Conservation (phyloP, 352 stramenopile genomes). For the Phytophthora citricola region DNA sequence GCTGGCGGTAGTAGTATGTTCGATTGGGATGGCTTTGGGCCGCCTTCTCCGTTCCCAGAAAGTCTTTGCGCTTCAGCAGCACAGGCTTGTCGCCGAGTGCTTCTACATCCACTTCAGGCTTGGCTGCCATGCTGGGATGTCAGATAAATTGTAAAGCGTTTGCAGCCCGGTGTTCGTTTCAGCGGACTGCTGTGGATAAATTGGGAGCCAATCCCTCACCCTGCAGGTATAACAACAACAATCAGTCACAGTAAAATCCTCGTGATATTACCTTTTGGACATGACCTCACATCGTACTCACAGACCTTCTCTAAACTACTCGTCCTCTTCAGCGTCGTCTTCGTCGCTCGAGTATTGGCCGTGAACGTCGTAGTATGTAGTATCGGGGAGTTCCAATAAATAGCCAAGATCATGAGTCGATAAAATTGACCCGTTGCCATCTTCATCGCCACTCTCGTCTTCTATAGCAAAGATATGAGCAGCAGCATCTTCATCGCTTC, state of each 20-base stretch:
- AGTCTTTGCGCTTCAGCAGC: slow-evolving; percentile 83
- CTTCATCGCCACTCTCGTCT: slow-evolving; percentile 46
- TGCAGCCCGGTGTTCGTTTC: slow-evolving; percentile 26
- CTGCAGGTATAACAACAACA: neutral
- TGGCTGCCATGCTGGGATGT: slow-evolving; percentile 39
- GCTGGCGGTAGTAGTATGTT: slow-evolving; percentile 83
- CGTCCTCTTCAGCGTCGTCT: slow-evolving; percentile 70
- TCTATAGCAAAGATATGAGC: slow-evolving; percentile 32
- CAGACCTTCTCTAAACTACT: slow-evolving; percentile 26
- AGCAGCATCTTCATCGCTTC: slow-evolving; percentile 29
- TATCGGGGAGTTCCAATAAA: slow-evolving; percentile 76
- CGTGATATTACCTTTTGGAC: slow-evolving; percentile 14
- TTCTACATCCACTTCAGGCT: slow-evolving; percentile 44
- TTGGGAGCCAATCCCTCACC: slow-evolving; percentile 11
- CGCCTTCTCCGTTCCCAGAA: slow-evolving; percentile 67
- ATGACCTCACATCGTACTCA: slow-evolving; percentile 4
- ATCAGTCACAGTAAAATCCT: slow-evolving; percentile 4
- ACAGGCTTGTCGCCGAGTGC: slow-evolving; percentile 31
- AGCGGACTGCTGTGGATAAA: slow-evolving; percentile 9
- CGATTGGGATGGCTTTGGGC: slow-evolving; percentile 71
- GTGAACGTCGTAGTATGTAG: slow-evolving; percentile 73
- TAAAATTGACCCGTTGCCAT: slow-evolving; percentile 52
- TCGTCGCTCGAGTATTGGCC: slow-evolving; percentile 82
- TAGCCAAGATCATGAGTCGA: slow-evolving; percentile 67
- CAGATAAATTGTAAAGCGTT: slow-evolving; percentile 8